Evolutionary conservation across 2,329 filamentous ascomycete species (phyloP), one percentile per base, ranked within the genome.

Genomic region (Aspergillus clavatus): DNA sequence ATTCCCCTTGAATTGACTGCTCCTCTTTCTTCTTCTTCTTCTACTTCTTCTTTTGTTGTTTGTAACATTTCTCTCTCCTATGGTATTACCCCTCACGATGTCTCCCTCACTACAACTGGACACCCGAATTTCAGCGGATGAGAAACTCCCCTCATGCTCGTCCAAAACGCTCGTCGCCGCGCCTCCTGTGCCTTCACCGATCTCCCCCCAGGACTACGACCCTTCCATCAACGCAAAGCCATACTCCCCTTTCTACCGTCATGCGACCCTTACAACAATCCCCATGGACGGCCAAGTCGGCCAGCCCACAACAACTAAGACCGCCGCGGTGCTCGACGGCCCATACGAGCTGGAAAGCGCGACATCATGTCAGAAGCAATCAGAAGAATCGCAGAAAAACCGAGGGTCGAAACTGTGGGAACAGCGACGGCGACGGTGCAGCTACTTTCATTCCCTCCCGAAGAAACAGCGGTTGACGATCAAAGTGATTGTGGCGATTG

Each of bases 241-340:
- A 11, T 67, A 53, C 45, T 72, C 69, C 1, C 69, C 70, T 1
- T 73, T 73, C 55, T 73, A 73, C 52, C 63, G 62, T 21, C 69
- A 72, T 57, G 65, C 65, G 21, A 61, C 59, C 11, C 56, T 59
- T 0, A n/a, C n/a, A 62, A 61, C 0, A 40, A 55, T 16, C 59
- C 58, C 12, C 47, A 57, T 16, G 59, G 61, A 31, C 54, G 19
- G 31, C 4, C 31, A 5, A 35, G n/a, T 10, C 16, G 56, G 16
- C 48, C 66, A 26, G 60, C 55, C 4, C 46, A 53, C 7, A 53
- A 63, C 36, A 53, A 52, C 5, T 58, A 60, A 44, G 40, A 47
- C 18, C 42, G 45, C 27, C 43, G 47, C 39, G 46, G 40, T 37
- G 42, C 19, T 19, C 46, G 52, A 50, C 41, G 51, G 27, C 16